Base-by-base conservation (phyloP, 129 eudicot genomes). In the Artemisia argyi region DNA sequence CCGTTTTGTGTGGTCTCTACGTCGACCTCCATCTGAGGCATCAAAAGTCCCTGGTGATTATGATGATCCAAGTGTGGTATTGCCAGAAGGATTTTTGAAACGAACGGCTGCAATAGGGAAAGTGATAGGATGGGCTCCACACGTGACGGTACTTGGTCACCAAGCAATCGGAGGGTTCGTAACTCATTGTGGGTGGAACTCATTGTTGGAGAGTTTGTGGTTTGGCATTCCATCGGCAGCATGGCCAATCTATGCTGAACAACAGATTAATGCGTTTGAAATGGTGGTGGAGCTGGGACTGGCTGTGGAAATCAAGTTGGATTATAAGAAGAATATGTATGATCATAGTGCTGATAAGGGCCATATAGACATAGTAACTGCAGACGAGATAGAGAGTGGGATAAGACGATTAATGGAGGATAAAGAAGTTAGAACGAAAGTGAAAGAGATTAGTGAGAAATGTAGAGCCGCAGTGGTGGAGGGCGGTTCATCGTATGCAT, bases 171-270 rank as follows among this genome's bases (percentile, higher is more conserved):
- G 80, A 64, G 86, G 80, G 54, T 83, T 83, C 13, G 83, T 83
- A 44, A 78, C 86, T 1, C 81, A 83, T 24, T 78, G 86, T 7
- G 79, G 83, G 4, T 79, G 83, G 79, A 73, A 73, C 79, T 79
- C 79, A 4, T 61, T 61, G 65, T 52, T 79, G 57, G 83, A 79
- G 75, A 67, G 79, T 44, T 70, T 73, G 52, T 79, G 83, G 79
- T 73, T 54, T 17, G 83, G 86, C 3, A 74, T 69, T 20, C 80
- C 83, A 12, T 46, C 71, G 8, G 86, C 73, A 19, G 42, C 86
- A 19, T 83, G 83, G 83, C 86, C 86, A 0, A 13, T 83, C 26
- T 78, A 73, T 6, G 83, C 75, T 0, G 86, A 83, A 47, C 86
- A 83, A 32, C 83, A 73, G 10, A 10, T 82, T 5, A 82, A 82